phyloP scores from a whole-genome alignment of 164 flowering plant species.

The Magnolia changhungtana region DNA sequence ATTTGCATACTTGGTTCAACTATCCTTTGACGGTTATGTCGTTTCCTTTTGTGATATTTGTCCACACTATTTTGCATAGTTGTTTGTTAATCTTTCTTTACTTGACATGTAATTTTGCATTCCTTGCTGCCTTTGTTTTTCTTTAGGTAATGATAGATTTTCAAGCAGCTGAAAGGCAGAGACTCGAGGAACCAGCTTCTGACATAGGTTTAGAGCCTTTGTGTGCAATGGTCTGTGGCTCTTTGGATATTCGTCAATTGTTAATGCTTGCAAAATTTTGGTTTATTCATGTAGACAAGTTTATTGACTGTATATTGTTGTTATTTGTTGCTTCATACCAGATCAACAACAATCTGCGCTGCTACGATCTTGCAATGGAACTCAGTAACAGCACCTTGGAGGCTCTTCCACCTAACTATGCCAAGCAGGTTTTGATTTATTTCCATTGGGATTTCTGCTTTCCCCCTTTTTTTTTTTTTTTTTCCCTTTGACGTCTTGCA shows the following conservation, averaged over 20 bases:
- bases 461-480: neutral
- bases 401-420: constrained; percentile 90
- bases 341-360: constrained; percentile 95
- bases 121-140: neutral
- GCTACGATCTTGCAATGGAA: constrained; percentile 98
- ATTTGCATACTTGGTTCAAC: neutral
- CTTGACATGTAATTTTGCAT: neutral
- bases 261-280: neutral
- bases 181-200: constrained; percentile 94
- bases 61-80: neutral
- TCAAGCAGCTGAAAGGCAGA: constrained; percentile 90
- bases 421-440: constrained; percentile 64
- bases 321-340: constrained; percentile 22
- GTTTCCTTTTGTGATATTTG: neutral
- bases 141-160: constrained; percentile 91
- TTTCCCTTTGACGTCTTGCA: neutral
- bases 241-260: neutral
- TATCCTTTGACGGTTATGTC: neutral
- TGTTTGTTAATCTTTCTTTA: neutral
- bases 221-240: constrained; percentile 81
- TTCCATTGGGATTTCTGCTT: neutral
- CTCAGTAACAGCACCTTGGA: constrained; percentile 81
- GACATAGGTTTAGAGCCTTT: constrained; percentile 92
- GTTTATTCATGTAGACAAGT: neutral
- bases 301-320: neutral